Conservation (phyloP, 768 basidiomycete genomes). For the Pisolithus sp. region DNA sequence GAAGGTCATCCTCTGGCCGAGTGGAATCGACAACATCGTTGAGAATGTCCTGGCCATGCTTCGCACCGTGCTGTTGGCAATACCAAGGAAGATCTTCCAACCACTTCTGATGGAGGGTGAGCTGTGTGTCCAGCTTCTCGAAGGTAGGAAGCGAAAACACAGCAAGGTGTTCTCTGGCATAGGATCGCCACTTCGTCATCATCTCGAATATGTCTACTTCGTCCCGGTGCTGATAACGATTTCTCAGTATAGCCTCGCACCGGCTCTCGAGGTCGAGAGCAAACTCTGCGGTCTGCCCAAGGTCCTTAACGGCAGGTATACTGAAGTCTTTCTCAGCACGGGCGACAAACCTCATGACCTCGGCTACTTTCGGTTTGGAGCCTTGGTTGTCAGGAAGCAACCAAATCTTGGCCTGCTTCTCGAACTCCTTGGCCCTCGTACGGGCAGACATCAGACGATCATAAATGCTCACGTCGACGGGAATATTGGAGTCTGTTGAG, state of each 20-base stretch:
- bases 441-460: conserved; percentile 59
- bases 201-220: conserved; percentile 64
- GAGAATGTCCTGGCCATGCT: conserved; percentile 59
- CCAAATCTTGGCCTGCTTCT: conserved; percentile 73
- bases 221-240: conserved; percentile 49
- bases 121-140: conserved; percentile 64
- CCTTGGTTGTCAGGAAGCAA: conserved; percentile 50
- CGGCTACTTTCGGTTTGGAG: conserved; percentile 55
- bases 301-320: conserved; percentile 57
- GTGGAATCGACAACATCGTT: conserved; percentile 74
- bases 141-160: conserved; percentile 72
- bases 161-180: conserved; percentile 61
- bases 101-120: conserved; percentile 65
- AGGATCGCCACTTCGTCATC: conserved; percentile 67
- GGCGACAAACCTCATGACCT: conserved; percentile 61
- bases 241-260: conserved; percentile 68
- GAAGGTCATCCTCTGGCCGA: conserved; percentile 69
- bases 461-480: conserved; percentile 61
- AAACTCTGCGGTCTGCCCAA: conserved; percentile 67
- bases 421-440: conserved; percentile 69
- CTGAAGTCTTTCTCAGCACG: conserved; percentile 74
- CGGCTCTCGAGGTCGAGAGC: conserved; percentile 72
- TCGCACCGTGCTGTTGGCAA: conserved; percentile 56
- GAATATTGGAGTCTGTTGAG: conserved; percentile 56
- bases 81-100: conserved; percentile 74